These are phyloP conservation scores for Ramicandelaber brevisporus DNA, from an alignment of 192 early-diverging fungal genomes.

Conservation along the genomic window DNA sequence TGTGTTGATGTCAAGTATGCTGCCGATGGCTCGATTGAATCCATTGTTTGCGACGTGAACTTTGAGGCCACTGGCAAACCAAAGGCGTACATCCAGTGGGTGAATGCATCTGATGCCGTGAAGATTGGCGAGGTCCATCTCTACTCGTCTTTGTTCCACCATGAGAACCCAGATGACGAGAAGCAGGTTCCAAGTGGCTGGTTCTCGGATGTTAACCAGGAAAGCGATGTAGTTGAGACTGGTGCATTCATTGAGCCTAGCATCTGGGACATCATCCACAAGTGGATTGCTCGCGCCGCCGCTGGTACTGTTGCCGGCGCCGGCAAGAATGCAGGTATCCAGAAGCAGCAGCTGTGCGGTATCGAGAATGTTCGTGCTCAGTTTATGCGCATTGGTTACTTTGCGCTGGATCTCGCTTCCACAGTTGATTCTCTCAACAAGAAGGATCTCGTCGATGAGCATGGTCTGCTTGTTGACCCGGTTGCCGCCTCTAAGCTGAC, in stretches of 20 bases:
- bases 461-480: constrained; percentile 26
- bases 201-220: constrained; percentile 62
- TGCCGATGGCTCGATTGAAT: constrained; percentile 50
- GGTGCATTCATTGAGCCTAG: constrained; percentile 66
- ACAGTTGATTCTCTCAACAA: too few relatives aligned
- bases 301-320: constrained; percentile 6
- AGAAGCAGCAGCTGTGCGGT: constrained; percentile 11
- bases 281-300: constrained; percentile 6
- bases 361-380: constrained; percentile 81
- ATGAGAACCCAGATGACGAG: constrained; percentile 63
- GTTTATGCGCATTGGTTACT: constrained; percentile 92
- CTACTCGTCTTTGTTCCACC: constrained; percentile 72
- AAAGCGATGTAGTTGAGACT: constrained; percentile 41
- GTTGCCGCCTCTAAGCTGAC: constrained; percentile 29
- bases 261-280: constrained; percentile 34
- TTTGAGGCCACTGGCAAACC: constrained; percentile 44
- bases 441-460: too few relatives aligned
- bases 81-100: constrained; percentile 98
- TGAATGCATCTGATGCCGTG: constrained; percentile 65
- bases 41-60: constrained; percentile 63
- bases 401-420: constrained; percentile 95
- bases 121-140: constrained; percentile 59
- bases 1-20: constrained; percentile 56
- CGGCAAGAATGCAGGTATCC: constrained; percentile 21
- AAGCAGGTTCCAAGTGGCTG: constrained; percentile 65